Evolutionary conservation across 2,329 filamentous ascomycete species (phyloP), one percentile per base, ranked within the genome.

Genomic region (Arthrinium puccinioides): DNA sequence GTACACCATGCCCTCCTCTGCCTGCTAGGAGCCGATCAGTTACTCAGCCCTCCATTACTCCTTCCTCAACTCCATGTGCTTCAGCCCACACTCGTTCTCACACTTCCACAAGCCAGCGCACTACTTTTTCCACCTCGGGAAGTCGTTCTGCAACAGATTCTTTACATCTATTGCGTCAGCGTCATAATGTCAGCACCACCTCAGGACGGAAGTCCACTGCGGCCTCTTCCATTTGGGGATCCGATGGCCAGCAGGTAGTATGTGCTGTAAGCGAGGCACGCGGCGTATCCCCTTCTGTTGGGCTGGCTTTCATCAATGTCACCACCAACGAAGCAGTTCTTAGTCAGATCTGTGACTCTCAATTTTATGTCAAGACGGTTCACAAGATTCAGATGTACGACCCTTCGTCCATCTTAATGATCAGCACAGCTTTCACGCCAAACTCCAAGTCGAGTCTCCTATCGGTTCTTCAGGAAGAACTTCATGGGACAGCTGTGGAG

Each of bases 271-370:
- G 79, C 50, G 88, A 96, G 57, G 87, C 86, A 29, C 82, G 89
- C n/a, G 87, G 87, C 5, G 76, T 95, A 5, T 82, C 85, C 16
- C 87, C 88, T 0, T 84, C 81, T 0, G 82, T 97, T 2, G 89
- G 90, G 1, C 68, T 95, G 27, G 86, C 87, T 3, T 89, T 96
- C 53, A 70, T 96, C 53, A 94, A 97, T 52, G 69, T 94, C 4
- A 82, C 86, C 28, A 89, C 86, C 3, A 85, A 84, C 26, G 87
- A 95, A 60, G 85, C 79, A 13, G 78, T 88, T 20, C 71, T 97
- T 26, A 94, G 87, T 53, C 87, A 96, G 53, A 90, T 97, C 45
- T 88, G 84, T 53, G 90, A 97, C 58, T 94, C 82, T 39, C 88
- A 95, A 56, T 94, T 88, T 23, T 97, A 94, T 55, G 81, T 88